Conservation (phyloP, 768 basidiomycete species). For the Sutorius australiensis region DNA sequence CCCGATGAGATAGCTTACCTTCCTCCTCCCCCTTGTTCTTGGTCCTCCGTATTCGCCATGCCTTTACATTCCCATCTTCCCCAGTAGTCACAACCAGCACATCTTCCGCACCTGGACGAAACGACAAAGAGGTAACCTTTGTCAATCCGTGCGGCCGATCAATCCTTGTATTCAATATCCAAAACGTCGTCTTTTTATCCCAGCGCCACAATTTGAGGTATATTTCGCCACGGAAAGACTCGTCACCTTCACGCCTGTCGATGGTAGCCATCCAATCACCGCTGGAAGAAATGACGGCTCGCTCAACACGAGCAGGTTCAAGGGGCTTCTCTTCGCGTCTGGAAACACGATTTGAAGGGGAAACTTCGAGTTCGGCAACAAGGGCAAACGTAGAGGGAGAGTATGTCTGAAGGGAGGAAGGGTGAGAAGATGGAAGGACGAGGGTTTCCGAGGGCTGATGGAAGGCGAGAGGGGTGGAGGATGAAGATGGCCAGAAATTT, state of each 20-base stretch:
- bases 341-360: constrained; percentile 89
- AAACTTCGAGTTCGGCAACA: constrained; percentile 84
- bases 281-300: constrained; percentile 57
- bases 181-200: constrained; percentile 58
- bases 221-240: constrained; percentile 60
- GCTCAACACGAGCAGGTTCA: constrained; percentile 73
- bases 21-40: constrained; percentile 46
- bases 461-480: constrained; percentile 62
- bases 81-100: constrained; percentile 68
- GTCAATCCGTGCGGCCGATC: constrained; percentile 78
- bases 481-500: constrained; percentile 35
- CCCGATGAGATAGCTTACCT: constrained; percentile 38
- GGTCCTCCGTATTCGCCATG: constrained; percentile 64
- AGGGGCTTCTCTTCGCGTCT: constrained; percentile 72
- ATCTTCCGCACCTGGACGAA: constrained; percentile 49
- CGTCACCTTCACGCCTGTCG: constrained; percentile 69
- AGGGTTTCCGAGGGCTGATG: constrained; percentile 73
- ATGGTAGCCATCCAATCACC: constrained; percentile 92
- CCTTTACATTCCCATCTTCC: constrained; percentile 70
- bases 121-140: constrained; percentile 61
- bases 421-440: constrained; percentile 89
- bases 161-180: constrained; percentile 83
- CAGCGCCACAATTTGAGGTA: constrained; percentile 92
- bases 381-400: constrained; percentile 68
- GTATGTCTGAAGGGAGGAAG: constrained; percentile 91